A percentile compares a stretch with the other conserved stretches of the same genome.
These are phyloP conservation scores for Auricularia auricula-judae DNA, from an alignment of 768 basidiomycete species.

Conservation along the genomic window DNA sequence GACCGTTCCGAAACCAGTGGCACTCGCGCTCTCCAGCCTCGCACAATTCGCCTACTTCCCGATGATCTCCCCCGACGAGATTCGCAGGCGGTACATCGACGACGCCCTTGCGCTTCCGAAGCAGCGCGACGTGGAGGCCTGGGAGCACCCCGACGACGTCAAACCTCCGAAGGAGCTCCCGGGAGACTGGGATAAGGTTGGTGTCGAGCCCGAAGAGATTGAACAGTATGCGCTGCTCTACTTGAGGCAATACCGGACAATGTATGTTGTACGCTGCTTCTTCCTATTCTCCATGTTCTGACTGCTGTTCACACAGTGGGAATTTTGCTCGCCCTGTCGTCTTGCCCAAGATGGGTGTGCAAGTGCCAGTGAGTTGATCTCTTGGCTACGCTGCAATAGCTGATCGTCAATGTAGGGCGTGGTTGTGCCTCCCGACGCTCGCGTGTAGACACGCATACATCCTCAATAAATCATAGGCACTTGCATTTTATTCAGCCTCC, in stretches of 20 bases:
- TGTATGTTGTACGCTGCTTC: slow-evolving; percentile 42
- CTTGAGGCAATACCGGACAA: slow-evolving; percentile 77
- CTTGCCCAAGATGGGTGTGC: background rate
- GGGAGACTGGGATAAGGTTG: slow-evolving; percentile 78
- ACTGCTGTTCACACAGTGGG: background rate
- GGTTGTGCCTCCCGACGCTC: background rate
- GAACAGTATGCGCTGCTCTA: slow-evolving; percentile 84
- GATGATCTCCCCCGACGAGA: slow-evolving; percentile 80
- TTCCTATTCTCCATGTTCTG: background rate
- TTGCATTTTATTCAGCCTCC: too few species aligned
- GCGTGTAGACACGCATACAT: background rate
- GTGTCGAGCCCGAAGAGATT: slow-evolving; percentile 71
- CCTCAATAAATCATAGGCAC: background rate
- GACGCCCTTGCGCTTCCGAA: slow-evolving; percentile 27
- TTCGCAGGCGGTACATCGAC: slow-evolving; percentile 76
- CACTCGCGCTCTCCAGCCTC: slow-evolving; percentile 48
- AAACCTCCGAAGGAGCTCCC: slow-evolving; percentile 33
- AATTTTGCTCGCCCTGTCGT: slow-evolving; percentile 9
- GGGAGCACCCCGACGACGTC: background rate
- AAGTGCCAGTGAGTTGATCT: background rate
- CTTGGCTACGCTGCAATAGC: background rate
- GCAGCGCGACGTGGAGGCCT: background rate
- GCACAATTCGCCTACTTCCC: slow-evolving; percentile 83
- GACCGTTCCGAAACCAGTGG: slow-evolving; percentile 63
- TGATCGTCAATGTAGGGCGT: background rate